Conservation (phyloP, 1,284 basidiomycete species). For the Ceratobasidium sp. region DNA sequence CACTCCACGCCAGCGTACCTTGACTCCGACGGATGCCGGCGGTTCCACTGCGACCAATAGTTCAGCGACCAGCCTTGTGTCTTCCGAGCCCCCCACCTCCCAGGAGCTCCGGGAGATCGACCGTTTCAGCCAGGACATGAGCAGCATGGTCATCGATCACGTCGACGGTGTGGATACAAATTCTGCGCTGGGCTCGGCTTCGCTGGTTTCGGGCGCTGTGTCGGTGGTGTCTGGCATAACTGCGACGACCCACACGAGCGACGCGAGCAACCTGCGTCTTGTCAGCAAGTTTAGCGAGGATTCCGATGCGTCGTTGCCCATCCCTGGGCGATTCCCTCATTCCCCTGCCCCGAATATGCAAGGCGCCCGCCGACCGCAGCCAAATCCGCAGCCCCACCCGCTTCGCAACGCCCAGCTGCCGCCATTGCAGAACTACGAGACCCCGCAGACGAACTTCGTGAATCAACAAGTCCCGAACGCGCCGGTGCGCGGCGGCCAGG, state of each 20-base stretch:
- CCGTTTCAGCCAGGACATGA: slow-evolving; percentile 36
- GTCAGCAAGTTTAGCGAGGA: slow-evolving; percentile 41
- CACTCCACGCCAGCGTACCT: not conserved
- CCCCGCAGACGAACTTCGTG: slow-evolving; percentile 11
- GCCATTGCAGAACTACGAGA: slow-evolving; percentile 27
- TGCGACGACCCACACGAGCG: slow-evolving; percentile 41
- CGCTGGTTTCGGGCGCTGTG: slow-evolving; percentile 33
- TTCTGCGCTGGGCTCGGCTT: slow-evolving; percentile 31
- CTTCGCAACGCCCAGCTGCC: slow-evolving; percentile 31
- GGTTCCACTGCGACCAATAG: slow-evolving; percentile 21
- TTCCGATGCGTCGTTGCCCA: slow-evolving; percentile 20
- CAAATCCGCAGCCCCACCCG: slow-evolving; percentile 10
- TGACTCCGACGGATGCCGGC: slow-evolving; percentile 24
- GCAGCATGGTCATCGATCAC: slow-evolving; percentile 18
- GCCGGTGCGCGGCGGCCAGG: slow-evolving; percentile 24
- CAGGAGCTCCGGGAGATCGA: slow-evolving; percentile 24
- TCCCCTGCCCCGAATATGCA: not conserved
- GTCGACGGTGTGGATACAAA: slow-evolving; percentile 1
- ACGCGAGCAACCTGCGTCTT: slow-evolving; percentile 32
- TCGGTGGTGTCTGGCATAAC: slow-evolving; percentile 37
- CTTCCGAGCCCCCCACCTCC: slow-evolving; percentile 36
- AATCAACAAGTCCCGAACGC: slow-evolving; percentile 18
- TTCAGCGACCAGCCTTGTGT: slow-evolving; percentile 23
- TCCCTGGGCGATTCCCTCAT: slow-evolving; percentile 34
- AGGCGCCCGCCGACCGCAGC: not conserved